A percentile compares a stretch with the other conserved stretches of the same genome.
phyloP scores from a whole-genome alignment of 257 asterid genomes.

The Solanum lycopersicoides region DNA sequence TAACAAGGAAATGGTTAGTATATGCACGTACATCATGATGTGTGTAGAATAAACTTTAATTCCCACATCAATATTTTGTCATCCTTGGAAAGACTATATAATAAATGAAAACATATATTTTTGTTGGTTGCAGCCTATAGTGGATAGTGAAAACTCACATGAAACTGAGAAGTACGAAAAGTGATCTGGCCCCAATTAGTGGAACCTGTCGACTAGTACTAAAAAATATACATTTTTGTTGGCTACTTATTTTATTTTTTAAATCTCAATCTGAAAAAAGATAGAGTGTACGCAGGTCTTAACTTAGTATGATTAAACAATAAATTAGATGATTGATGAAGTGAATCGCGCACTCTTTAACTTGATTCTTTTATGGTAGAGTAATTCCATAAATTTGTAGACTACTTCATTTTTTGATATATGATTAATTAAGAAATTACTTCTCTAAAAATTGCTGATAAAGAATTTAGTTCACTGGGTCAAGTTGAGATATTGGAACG shows the following conservation, averaged over 20 bases:
- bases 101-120: background rate
- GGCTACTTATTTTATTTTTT: too few species aligned
- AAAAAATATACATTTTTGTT: background rate
- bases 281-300: background rate
- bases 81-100: background rate
- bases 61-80: background rate
- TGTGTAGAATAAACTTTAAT: background rate
- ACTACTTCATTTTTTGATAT: background rate
- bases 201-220: background rate
- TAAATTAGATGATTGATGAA: background rate
- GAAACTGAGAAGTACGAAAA: background rate
- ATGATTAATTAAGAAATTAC: background rate
- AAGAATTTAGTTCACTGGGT: background rate
- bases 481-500: background rate
- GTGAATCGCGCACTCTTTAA: background rate
- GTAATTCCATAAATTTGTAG: background rate
- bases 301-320: background rate
- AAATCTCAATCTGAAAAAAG: rapidly evolving
- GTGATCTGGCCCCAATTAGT: background rate
- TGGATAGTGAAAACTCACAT: background rate
- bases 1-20: background rate
- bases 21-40: background rate
- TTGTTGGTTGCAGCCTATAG: background rate
- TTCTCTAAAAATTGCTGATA: background rate
- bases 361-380: background rate